phyloP scores from a whole-genome alignment of 352 stramenopile genomes.

The Plasmopara muralis region DNA sequence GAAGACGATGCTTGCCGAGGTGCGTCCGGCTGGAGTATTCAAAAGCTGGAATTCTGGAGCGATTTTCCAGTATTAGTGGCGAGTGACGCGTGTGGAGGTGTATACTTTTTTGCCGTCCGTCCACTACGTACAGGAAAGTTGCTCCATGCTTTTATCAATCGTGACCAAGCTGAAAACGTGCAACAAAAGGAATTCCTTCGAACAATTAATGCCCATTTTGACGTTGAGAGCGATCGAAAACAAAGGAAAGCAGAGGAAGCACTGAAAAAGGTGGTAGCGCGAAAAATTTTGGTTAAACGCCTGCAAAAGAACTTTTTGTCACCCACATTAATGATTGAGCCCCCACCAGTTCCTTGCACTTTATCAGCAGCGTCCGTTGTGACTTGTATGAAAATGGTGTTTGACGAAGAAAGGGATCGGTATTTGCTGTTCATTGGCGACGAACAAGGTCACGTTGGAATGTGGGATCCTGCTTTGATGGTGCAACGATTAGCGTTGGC shows the following conservation, averaged over 20 bases:
- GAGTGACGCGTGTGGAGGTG: conserved; percentile 35
- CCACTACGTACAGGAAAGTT: conserved; percentile 42
- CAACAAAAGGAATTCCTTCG: not conserved
- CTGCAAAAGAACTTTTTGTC: not conserved
- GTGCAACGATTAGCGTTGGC: conserved; percentile 39
- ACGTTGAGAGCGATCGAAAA: conserved; percentile 1
- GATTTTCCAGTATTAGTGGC: conserved; percentile 60
- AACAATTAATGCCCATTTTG: conserved; percentile 12
- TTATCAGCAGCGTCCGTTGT: conserved; percentile 19
- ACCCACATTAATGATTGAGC: conserved; percentile 4
- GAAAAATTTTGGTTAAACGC: too few species aligned
- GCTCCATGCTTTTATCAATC: conserved; percentile 51
- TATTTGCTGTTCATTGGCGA: conserved; percentile 61
- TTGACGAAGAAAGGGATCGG: conserved; percentile 32
- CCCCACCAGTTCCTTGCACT: not conserved
- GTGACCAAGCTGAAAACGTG: conserved; percentile 14
- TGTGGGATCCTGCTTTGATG: conserved; percentile 51
- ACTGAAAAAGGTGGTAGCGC: too few species aligned
- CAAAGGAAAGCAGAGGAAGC: conserved; percentile 16
- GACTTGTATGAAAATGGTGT: conserved; percentile 48
- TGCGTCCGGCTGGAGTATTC: conserved; percentile 17
- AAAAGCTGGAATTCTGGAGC: conserved; percentile 58
- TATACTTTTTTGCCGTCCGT: conserved; percentile 57
- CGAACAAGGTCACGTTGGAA: conserved; percentile 35
- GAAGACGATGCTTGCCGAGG: conserved; percentile 9